These are phyloP conservation scores for Phialemoniopsis sp. DNA, from an alignment of 2,329 filamentous ascomycete genomes.

Conservation along the genomic window DNA sequence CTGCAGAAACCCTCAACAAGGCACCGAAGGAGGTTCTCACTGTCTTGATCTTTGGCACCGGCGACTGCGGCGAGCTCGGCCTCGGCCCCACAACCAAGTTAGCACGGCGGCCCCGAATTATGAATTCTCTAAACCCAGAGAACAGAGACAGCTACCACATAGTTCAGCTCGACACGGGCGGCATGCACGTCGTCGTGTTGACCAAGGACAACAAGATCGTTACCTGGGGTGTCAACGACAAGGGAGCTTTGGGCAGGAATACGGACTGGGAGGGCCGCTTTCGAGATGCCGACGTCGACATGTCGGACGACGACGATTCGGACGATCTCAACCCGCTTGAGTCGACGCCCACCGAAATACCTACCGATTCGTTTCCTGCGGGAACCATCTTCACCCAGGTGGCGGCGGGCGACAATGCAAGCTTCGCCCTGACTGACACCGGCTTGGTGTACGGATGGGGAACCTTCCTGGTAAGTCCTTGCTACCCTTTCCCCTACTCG, in stretches of 20 bases:
- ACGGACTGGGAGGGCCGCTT: not conserved
- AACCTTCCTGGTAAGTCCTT: constrained; percentile 52
- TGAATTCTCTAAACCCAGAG: not conserved
- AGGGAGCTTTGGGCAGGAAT: not conserved
- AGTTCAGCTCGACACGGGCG: not conserved
- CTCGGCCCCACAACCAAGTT: constrained; percentile 2
- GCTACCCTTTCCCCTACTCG: not conserved
- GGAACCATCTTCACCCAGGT: constrained; percentile 54
- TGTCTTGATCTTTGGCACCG: constrained; percentile 7
- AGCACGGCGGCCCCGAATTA: not conserved
- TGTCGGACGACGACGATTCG: constrained; percentile 24
- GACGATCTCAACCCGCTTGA: constrained; percentile 57
- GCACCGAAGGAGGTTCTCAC: constrained; percentile 1
- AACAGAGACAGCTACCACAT: not conserved
- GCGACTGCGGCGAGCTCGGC: constrained; percentile 8
- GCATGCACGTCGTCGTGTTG: not conserved
- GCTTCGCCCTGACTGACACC: constrained; percentile 57
- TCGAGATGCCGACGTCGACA: not conserved
- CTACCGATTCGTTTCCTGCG: constrained; percentile 45
- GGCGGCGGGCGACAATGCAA: constrained; percentile 55
- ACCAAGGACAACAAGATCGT: not conserved
- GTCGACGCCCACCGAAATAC: constrained; percentile 50
- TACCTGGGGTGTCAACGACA: not conserved
- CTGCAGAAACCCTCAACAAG: too few relatives aligned
- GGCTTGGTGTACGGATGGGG: constrained; percentile 65